phyloP scores from a whole-genome alignment of 2,329 filamentous ascomycete species.

The Pestalotiopsis sp. region DNA sequence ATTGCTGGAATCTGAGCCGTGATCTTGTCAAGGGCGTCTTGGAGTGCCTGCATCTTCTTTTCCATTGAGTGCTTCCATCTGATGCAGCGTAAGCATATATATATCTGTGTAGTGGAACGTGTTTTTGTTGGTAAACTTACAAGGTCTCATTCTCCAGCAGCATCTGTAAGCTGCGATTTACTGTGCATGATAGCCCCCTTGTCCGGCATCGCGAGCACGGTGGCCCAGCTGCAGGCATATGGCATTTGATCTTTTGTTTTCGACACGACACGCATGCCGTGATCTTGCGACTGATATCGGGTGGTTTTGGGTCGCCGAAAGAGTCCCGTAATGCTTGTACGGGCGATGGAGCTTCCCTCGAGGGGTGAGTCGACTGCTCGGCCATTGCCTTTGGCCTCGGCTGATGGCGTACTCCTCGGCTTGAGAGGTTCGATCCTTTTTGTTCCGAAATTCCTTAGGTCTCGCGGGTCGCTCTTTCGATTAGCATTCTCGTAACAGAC shows the following conservation, averaged over 20 bases:
- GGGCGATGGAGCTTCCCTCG: not conserved
- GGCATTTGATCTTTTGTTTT: not conserved
- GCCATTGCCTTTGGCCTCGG: not conserved
- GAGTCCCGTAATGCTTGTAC: not conserved
- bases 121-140: not conserved
- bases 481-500: no score
- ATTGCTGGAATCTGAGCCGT: not conserved
- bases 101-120: not conserved
- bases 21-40: not conserved
- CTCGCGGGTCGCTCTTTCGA: no score
- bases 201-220: not conserved
- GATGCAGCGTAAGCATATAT: not conserved
- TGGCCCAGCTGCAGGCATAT: not conserved
- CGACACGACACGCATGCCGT: not conserved
- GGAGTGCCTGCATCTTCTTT: not conserved
- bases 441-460: no score
- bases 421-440: not conserved
- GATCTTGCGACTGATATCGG: conserved; percentile 9
- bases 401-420: not conserved
- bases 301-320: conserved; percentile 4
- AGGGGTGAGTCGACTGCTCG: not conserved
- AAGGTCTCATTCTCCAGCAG: not conserved
- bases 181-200: not conserved
- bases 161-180: not conserved
- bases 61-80: not conserved